Evolutionary conservation across 257 asterid genomes (phyloP).

Genomic region (Petunia secreta): DNA sequence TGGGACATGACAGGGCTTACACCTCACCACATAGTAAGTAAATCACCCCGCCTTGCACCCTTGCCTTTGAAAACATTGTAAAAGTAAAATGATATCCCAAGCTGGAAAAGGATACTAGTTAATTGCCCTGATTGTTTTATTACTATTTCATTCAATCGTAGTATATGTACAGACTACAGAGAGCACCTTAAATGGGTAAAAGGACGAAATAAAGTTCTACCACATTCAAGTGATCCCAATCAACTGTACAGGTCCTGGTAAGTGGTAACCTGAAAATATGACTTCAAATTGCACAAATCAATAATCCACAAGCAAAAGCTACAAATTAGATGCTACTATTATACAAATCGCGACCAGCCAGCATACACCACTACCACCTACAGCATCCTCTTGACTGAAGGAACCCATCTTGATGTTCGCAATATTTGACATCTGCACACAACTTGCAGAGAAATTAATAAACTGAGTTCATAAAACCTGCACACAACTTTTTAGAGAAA

Average conservation of each 20-base stretch:
- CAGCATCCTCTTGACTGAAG: conserved; percentile 20
- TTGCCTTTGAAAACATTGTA: no score
- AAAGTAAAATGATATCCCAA: not conserved
- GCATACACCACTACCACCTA: not conserved
- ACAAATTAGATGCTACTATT: conserved; percentile 3
- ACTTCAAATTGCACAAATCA: not conserved
- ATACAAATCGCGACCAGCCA: conserved; percentile 18
- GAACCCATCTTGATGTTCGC: not conserved
- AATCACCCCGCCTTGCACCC: no score
- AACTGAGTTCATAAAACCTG: not conserved
- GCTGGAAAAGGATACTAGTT: not conserved
- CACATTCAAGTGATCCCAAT: no score
- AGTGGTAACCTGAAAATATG: no score
- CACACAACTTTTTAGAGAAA: not conserved
- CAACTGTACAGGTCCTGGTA: no score
- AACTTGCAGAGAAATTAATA: not conserved
- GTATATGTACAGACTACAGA: not conserved
- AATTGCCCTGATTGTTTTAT: not conserved
- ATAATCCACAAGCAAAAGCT: not conserved
- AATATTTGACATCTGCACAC: not conserved
- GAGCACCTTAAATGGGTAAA: not conserved
- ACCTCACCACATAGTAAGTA: no score
- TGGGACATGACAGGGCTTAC: no score
- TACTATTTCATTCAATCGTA: not conserved
- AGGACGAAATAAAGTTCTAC: not conserved